Evolutionary conservation across 106 monocot genomes (phyloP).

Genomic region (Apostasia shenzhenica): DNA sequence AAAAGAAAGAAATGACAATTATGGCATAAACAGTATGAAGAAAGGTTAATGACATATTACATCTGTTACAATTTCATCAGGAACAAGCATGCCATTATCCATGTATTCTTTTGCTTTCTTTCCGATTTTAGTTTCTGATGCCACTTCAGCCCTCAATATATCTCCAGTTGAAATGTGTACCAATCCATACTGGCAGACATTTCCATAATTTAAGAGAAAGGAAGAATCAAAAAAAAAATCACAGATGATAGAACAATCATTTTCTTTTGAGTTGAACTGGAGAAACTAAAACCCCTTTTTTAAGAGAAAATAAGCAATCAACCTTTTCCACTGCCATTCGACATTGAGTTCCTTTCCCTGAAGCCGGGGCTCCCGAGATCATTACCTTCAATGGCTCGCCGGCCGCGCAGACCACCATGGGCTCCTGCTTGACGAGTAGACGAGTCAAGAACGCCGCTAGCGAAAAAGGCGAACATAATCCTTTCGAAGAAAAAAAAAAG

Average conservation of each 20-base stretch:
- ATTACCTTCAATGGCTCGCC: conserved; percentile 76
- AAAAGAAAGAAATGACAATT: neutral
- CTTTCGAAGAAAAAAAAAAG: no score
- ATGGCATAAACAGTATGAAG: neutral
- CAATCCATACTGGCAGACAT: conserved; percentile 59
- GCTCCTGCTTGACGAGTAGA: neutral
- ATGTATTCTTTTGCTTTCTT: conserved; percentile 87
- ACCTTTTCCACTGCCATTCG: conserved; percentile 81
- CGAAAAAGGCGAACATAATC: neutral
- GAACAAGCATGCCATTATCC: conserved; percentile 82
- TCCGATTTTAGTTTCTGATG: conserved; percentile 70
- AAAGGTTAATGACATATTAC: conserved; percentile 25
- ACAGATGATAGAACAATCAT: neutral
- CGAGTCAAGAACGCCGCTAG: neutral
- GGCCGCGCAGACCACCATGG: conserved; percentile 34
- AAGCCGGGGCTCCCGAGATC: conserved; percentile 92
- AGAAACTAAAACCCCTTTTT: neutral
- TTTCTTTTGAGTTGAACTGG: no score
- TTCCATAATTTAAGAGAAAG: neutral
- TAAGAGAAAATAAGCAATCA: neutral
- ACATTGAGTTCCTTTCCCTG: conserved; percentile 93
- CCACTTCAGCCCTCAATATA: conserved; percentile 82
- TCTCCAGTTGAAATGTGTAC: conserved; percentile 96
- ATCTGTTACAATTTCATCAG: conserved; percentile 83
- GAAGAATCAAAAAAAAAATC: neutral